Evolutionary conservation across 73 alveolate species (phyloP).

Genomic region (Paramecium octaurelia): DNA sequence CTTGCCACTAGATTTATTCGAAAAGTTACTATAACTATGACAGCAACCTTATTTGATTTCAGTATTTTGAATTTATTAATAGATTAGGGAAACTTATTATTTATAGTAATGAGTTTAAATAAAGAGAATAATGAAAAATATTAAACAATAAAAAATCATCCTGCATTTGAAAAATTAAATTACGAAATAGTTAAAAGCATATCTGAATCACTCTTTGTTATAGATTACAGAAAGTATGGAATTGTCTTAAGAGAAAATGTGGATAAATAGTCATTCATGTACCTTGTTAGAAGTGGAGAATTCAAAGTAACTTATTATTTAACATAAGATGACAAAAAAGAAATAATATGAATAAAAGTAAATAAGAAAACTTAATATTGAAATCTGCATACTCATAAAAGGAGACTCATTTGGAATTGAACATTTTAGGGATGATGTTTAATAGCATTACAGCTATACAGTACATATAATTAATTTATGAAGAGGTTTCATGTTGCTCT

Average conservation of each 20-base stretch:
- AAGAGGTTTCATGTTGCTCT: not conserved
- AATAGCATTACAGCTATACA: not conserved
- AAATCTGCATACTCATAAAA: not conserved
- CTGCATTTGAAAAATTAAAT: not conserved
- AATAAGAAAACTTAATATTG: not conserved
- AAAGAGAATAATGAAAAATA: not conserved
- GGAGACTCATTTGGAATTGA: slow-evolving; percentile 25
- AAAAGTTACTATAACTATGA: too few relatives aligned
- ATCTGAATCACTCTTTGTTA: not conserved
- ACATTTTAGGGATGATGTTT: not conserved
- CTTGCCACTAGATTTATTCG: too few relatives aligned
- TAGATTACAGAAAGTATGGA: not conserved
- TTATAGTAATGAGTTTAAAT: not conserved
- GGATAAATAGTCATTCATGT: not conserved
- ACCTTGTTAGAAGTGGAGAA: slow-evolving; percentile 7
- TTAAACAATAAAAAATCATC: not conserved
- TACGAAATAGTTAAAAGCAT: not conserved
- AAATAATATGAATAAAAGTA: not conserved
- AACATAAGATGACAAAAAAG: not conserved
- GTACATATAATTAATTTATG: not conserved
- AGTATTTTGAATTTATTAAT: not conserved
- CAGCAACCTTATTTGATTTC: not conserved
- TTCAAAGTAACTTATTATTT: not conserved
- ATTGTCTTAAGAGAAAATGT: not conserved
- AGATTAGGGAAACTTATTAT: not conserved